Conservation (phyloP, 345 rosid species). For the Murraya paniculata region DNA sequence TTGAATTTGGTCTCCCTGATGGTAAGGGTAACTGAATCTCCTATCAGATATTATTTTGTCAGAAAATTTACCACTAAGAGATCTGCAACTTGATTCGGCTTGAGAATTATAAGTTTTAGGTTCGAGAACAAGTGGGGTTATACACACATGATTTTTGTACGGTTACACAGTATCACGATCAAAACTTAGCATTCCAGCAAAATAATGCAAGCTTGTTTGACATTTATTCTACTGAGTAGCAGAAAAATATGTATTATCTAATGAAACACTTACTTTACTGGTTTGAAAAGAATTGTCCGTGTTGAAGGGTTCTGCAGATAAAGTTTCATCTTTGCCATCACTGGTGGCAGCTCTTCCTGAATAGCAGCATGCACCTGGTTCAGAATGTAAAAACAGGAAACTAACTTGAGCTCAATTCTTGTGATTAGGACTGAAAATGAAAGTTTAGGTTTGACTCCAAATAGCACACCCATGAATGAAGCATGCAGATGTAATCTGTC, state of each 20-base stretch:
- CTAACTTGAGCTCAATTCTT: background rate
- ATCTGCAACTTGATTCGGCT: background rate
- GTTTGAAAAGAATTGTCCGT: constrained; percentile 84
- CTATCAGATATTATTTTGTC: background rate
- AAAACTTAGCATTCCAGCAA: background rate
- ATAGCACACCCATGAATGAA: background rate
- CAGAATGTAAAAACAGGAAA: constrained; percentile 8
- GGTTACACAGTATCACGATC: background rate
- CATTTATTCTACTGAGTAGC: background rate
- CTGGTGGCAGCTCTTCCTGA: constrained; percentile 65
- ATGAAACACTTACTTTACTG: constrained; percentile 65
- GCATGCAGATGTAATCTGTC: background rate
- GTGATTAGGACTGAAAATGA: background rate
- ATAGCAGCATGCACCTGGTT: constrained; percentile 73
- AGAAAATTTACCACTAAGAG: background rate
- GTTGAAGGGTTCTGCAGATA: constrained; percentile 87
- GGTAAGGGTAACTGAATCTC: background rate
- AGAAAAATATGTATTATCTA: background rate
- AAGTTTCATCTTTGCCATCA: constrained; percentile 85
- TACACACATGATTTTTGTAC: background rate
- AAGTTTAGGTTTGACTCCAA: background rate
- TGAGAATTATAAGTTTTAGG: background rate
- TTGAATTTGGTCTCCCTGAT: background rate
- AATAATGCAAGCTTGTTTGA: background rate
- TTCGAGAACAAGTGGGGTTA: background rate